phyloP scores from a whole-genome alignment of 2,329 filamentous ascomycete species.

The Zarea fungicola region DNA sequence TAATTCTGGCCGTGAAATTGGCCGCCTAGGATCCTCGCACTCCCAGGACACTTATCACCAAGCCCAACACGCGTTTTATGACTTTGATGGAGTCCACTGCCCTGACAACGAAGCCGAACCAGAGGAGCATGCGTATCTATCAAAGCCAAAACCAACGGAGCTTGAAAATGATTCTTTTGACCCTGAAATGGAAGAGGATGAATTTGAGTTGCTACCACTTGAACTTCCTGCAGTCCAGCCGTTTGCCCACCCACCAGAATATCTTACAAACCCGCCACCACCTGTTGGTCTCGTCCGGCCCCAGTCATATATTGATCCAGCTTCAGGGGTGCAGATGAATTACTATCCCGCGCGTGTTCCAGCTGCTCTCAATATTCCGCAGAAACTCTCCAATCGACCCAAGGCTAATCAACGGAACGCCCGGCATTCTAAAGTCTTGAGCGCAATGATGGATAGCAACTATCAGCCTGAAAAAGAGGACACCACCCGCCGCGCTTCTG shows the following conservation, averaged over 20 bases:
- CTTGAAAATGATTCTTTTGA: background rate
- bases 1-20: background rate
- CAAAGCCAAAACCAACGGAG: background rate
- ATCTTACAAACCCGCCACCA: conserved; percentile 12
- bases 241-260: background rate
- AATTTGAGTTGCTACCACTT: conserved; percentile 4
- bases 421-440: conserved; percentile 68
- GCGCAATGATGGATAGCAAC: conserved; percentile 43
- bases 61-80: conserved; percentile 63
- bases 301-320: conserved; percentile 57
- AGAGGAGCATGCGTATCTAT: background rate
- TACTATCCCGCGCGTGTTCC: conserved; percentile 95
- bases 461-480: conserved; percentile 11
- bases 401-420: conserved; percentile 60
- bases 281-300: conserved; percentile 33
- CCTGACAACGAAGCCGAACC: conserved; percentile 40
- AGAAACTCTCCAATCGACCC: conserved; percentile 72
- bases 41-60: conserved; percentile 61
- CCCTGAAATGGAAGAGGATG: background rate
- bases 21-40: conserved; percentile 38
- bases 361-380: conserved; percentile 86
- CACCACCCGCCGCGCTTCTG: conserved; percentile 20
- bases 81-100: conserved; percentile 79
- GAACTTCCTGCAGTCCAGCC: background rate
- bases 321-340: conserved; percentile 74